Evolutionary conservation across 2,329 filamentous ascomycete species (phyloP).

Genomic region (Aspergillus jensenii): DNA sequence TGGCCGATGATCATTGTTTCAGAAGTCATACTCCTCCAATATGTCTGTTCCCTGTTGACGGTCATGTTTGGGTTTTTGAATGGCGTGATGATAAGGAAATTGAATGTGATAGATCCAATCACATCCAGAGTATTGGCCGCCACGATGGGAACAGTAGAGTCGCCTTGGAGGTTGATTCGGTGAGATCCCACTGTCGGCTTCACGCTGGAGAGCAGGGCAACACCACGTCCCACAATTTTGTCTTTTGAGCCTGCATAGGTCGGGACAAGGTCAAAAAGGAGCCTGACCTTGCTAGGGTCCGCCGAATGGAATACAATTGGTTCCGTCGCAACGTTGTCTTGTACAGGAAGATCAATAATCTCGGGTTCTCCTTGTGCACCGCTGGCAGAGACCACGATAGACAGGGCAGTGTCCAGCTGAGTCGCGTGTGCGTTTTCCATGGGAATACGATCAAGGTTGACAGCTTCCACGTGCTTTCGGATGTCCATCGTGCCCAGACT

Average conservation of each 20-base stretch:
- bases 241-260: slow-evolving; percentile 85
- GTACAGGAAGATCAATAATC: slow-evolving; percentile 86
- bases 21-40: slow-evolving; percentile 89
- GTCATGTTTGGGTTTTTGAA: slow-evolving; percentile 94
- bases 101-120: slow-evolving; percentile 94
- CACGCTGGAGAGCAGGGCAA: slow-evolving; percentile 82
- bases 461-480: slow-evolving; percentile 75
- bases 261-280: slow-evolving; percentile 92
- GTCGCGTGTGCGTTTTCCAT: slow-evolving; percentile 86
- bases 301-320: slow-evolving; percentile 84
- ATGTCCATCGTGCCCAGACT: slow-evolving; percentile 94
- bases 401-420: slow-evolving; percentile 90
- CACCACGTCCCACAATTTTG: slow-evolving; percentile 81
- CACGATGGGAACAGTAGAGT: slow-evolving; percentile 88
- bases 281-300: slow-evolving; percentile 77
- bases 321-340: slow-evolving; percentile 90
- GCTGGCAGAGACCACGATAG: slow-evolving; percentile 82
- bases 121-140: slow-evolving; percentile 79
- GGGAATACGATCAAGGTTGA: slow-evolving; percentile 84
- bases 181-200: slow-evolving; percentile 80
- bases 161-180: slow-evolving; percentile 88
- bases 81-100: slow-evolving; percentile 91
- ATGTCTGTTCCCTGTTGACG: slow-evolving; percentile 85
- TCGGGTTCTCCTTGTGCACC: slow-evolving; percentile 84
- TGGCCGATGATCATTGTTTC: slow-evolving; percentile 75